These are phyloP conservation scores for Fraxinus albicans DNA, from an alignment of 305 asterid genomes.

Conservation along the genomic window DNA sequence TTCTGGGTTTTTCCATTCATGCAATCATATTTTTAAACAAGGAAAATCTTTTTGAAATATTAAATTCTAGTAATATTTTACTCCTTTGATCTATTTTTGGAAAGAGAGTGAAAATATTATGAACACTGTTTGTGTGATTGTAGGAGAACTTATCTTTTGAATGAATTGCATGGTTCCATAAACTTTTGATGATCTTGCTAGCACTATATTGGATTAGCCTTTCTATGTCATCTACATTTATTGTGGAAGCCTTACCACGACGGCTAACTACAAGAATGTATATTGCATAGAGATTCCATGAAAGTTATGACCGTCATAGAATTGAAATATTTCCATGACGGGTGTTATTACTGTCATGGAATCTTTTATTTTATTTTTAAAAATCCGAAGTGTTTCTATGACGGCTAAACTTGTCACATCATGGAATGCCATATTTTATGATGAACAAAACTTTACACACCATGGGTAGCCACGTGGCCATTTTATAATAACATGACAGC, in stretches of 20 bases:
- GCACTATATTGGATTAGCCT: neutral
- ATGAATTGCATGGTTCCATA: neutral
- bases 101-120: neutral
- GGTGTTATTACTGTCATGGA: neutral
- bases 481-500: neutral
- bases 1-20: neutral
- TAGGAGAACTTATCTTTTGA: neutral
- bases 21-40: neutral
- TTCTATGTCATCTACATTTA: neutral
- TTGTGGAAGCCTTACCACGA: neutral
- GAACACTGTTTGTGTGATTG: neutral
- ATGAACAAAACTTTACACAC: neutral
- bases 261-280: neutral
- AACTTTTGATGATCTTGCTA: neutral
- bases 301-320: neutral
- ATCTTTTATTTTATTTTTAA: neutral
- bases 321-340: neutral
- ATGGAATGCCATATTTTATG: neutral
- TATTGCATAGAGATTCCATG: neutral
- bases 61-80: neutral
- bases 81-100: neutral
- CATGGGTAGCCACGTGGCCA: neutral
- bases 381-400: neutral
- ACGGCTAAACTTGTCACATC: neutral
- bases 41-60: neutral